Evolutionary conservation across 345 rosid genomes (phyloP).

Genomic region (Garcia nutans): DNA sequence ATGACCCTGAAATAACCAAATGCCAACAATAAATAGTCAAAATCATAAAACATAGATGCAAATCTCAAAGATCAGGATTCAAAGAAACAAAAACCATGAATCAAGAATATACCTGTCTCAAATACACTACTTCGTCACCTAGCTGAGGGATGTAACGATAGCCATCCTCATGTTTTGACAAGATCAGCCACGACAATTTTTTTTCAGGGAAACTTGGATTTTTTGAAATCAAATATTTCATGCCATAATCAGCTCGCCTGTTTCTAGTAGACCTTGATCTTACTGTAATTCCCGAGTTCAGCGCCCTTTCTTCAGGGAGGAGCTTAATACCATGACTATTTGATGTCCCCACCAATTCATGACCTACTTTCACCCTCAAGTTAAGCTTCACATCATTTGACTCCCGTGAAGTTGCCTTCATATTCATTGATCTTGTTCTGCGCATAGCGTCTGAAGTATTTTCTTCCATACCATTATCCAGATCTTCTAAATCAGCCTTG

Average conservation of each 20-base stretch:
- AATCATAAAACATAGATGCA: neutral
- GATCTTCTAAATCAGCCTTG: constrained; percentile 25
- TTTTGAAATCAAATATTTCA: neutral
- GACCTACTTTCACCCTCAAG: constrained; percentile 38
- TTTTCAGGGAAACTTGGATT: constrained; percentile 14
- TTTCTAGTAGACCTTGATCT: constrained; percentile 26
- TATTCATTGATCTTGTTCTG: constrained; percentile 68
- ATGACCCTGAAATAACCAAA: constrained; percentile 25
- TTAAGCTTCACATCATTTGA: constrained; percentile 29
- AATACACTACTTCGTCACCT: constrained; percentile 31
- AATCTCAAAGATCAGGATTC: constrained; percentile 1
- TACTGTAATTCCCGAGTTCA: constrained; percentile 2
- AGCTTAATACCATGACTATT: constrained; percentile 23
- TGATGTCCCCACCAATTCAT: constrained; percentile 40
- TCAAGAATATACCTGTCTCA: constrained; percentile 27
- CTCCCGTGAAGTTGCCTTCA: constrained; percentile 50
- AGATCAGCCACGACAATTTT: constrained; percentile 28
- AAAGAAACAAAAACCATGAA: constrained; percentile 1
- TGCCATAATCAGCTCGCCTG: constrained; percentile 14
- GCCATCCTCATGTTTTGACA: constrained; percentile 28
- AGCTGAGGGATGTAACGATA: constrained; percentile 30
- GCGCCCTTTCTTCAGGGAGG: constrained; percentile 16
- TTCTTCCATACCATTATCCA: constrained; percentile 30
- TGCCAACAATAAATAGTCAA: neutral
- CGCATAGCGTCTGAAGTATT: constrained; percentile 42